Evolutionary conservation across 2,329 filamentous ascomycete species (phyloP).

Genomic region (Penicillium sp.): DNA sequence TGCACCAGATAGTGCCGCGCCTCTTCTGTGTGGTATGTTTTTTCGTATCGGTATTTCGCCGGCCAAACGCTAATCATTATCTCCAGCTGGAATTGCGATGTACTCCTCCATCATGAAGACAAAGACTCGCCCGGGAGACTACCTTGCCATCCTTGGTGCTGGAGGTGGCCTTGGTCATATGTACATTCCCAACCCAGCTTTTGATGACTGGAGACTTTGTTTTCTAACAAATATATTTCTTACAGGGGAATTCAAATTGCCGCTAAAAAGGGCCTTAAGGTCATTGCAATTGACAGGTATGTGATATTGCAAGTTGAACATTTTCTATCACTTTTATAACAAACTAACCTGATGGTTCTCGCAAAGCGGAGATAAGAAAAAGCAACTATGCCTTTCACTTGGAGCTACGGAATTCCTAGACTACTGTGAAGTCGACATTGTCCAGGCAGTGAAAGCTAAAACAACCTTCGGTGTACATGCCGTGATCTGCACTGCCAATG

Average conservation of each 20-base stretch:
- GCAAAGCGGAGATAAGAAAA: slow-evolving; percentile 36
- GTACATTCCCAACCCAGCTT: slow-evolving; percentile 20
- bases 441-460: slow-evolving; percentile 40
- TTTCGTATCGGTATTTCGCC: not conserved
- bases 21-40: slow-evolving; percentile 39
- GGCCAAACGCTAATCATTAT: not conserved
- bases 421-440: slow-evolving; percentile 39
- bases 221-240: not conserved
- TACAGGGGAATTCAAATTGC: slow-evolving; percentile 41
- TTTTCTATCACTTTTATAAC: not conserved
- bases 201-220: not conserved
- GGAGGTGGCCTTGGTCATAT: slow-evolving; percentile 44
- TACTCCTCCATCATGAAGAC: slow-evolving; percentile 43
- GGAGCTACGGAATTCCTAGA: slow-evolving; percentile 39
- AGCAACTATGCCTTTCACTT: slow-evolving; percentile 34
- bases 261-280: slow-evolving; percentile 36
- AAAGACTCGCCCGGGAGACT: slow-evolving; percentile 36
- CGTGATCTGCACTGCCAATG: slow-evolving; percentile 50
- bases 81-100: slow-evolving; percentile 39
- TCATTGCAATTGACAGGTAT: slow-evolving; percentile 42
- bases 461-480: slow-evolving; percentile 50
- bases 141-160: slow-evolving; percentile 39
- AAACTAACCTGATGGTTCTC: not conserved
- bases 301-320: not conserved
- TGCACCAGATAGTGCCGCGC: slow-evolving; percentile 35